Evolutionary conservation across 1,284 basidiomycete species (phyloP).

Genomic region (Papiliotrema flavescens): DNA sequence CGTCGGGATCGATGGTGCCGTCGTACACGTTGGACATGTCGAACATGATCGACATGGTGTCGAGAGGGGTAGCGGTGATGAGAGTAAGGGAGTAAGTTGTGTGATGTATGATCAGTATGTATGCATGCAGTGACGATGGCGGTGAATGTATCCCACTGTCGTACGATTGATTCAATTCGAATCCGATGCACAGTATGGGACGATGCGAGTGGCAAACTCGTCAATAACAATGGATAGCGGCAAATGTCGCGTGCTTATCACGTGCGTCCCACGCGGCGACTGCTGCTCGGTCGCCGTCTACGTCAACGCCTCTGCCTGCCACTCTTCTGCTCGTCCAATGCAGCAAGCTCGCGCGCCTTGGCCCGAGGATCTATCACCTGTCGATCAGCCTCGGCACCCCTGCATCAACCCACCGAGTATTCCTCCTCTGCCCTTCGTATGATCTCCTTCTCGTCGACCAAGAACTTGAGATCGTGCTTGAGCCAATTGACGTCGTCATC

Average conservation of each 20-base stretch:
- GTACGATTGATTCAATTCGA: not conserved
- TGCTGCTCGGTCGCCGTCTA: too few relatives aligned
- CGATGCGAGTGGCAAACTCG: too few relatives aligned
- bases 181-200: too few relatives aligned
- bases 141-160: not conserved
- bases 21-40: not conserved
- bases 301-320: not conserved
- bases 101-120: not conserved
- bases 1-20: not conserved
- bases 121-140: not conserved
- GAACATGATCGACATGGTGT: not conserved
- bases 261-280: too few relatives aligned
- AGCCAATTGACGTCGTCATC: constrained; percentile 79
- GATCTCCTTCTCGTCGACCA: constrained; percentile 68
- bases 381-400: not conserved
- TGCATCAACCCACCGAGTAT: constrained; percentile 74
- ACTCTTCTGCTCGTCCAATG: constrained; percentile 17
- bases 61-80: too few relatives aligned
- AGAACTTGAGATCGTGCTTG: constrained; percentile 68
- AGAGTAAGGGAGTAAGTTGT: too few relatives aligned
- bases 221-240: too few relatives aligned
- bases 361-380: constrained; percentile 50
- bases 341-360: constrained; percentile 40
- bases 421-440: constrained; percentile 76
- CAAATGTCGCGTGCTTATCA: too few relatives aligned